phyloP scores from a whole-genome alignment of 2,329 filamentous ascomycete species.

The Alternaria postmessia region DNA sequence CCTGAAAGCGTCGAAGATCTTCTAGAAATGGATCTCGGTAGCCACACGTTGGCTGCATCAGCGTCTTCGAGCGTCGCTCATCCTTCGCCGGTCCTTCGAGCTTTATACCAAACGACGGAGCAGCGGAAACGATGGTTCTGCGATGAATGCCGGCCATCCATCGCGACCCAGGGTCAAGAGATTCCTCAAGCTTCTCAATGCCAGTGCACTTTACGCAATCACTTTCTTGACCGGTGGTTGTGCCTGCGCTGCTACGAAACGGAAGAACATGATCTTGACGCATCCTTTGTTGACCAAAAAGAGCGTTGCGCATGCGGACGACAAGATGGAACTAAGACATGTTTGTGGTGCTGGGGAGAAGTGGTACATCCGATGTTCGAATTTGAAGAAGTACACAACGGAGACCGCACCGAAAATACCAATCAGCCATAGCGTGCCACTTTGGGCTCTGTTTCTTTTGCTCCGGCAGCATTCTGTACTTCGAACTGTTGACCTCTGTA shows the following conservation, averaged over 20 bases:
- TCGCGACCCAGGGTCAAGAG: background rate
- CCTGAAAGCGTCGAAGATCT: conserved; percentile 37
- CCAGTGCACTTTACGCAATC: conserved; percentile 28
- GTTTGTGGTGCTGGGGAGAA: conserved; percentile 28
- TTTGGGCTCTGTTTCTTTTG: background rate
- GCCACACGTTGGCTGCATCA: conserved; percentile 25
- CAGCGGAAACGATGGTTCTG: conserved; percentile 26
- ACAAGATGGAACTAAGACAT: conserved; percentile 11
- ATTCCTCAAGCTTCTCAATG: conserved; percentile 9
- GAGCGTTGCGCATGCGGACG: conserved; percentile 19
- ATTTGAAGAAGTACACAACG: background rate
- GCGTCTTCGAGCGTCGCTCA: conserved; percentile 24
- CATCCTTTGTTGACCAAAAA: conserved; percentile 5
- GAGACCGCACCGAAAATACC: background rate
- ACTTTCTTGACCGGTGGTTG: conserved; percentile 33
- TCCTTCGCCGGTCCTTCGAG: conserved; percentile 38
- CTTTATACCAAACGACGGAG: conserved; percentile 37
- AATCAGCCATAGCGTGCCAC: background rate
- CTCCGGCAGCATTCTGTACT: background rate
- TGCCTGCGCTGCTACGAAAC: conserved; percentile 31
- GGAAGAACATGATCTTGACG: conserved; percentile 16
- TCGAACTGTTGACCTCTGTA: background rate
- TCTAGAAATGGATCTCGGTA: conserved; percentile 37
- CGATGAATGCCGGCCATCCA: conserved; percentile 7
- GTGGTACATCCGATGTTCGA: conserved; percentile 9